Evolutionary conservation across 371 early-diverging fungal species (phyloP).

Genomic region (Funneliformis caledonium): DNA sequence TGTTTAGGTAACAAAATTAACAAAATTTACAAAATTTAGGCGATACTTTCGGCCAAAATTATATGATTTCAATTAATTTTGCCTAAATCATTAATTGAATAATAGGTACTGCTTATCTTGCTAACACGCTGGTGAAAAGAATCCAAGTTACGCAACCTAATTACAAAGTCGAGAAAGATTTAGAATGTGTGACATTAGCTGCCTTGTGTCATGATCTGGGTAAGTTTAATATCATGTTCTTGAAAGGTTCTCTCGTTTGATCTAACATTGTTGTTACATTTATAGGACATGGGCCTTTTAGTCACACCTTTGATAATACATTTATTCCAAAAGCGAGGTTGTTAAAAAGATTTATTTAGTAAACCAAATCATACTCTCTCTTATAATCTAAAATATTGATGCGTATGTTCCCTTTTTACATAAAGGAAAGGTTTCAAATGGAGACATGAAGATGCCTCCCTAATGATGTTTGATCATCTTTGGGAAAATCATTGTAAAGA

Average conservation of each 20-base stretch:
- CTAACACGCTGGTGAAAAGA: slow-evolving; percentile 73
- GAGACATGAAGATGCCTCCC: slow-evolving; percentile 90
- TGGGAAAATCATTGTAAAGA: slow-evolving; percentile 70
- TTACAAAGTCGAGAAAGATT: slow-evolving; percentile 72
- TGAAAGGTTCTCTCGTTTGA: neutral
- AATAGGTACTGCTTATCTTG: slow-evolving; percentile 81
- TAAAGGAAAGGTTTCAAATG: slow-evolving; percentile 69
- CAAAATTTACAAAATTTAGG: neutral
- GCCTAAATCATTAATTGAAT: neutral
- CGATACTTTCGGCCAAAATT: neutral
- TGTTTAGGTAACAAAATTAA: slow-evolving; percentile 67
- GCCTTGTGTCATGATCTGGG: slow-evolving; percentile 96
- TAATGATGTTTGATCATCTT: slow-evolving; percentile 87
- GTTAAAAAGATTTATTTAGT: slow-evolving; percentile 18
- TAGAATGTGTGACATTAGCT: slow-evolving; percentile 87
- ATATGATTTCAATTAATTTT: slow-evolving; percentile 2
- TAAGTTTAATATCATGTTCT: slow-evolving; percentile 39
- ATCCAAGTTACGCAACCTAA: slow-evolving; percentile 80
- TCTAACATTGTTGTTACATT: neutral
- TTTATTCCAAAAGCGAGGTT: slow-evolving; percentile 75
- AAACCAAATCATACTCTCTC: neutral
- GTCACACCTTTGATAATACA: slow-evolving; percentile 90
- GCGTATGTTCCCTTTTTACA: neutral
- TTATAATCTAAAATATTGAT: neutral
- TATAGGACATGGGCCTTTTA: slow-evolving; percentile 90